phyloP scores from a whole-genome alignment of 2,329 filamentous ascomycete species.

The Celoporthe dispersa region DNA sequence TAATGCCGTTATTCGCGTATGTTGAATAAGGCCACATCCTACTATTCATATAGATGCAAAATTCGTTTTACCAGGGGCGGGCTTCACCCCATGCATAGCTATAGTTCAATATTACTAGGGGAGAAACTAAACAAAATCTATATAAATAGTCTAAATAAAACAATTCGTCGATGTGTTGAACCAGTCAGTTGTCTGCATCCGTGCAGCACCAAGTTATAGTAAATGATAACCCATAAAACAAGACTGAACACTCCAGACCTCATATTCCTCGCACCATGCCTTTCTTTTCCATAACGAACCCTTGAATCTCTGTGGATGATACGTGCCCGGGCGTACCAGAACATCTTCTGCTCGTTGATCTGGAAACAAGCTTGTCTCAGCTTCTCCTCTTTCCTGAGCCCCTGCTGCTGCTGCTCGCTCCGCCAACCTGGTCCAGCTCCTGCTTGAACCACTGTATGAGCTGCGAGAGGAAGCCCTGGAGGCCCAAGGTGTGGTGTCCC shows the following conservation, averaged over 20 bases:
- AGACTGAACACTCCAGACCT: no score
- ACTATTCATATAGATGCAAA: no score
- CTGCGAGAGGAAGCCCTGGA: conserved; percentile 29
- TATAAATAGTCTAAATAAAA: background rate
- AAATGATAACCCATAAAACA: no score
- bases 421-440: conserved; percentile 6
- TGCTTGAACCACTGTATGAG: conserved; percentile 14
- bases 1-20: no score
- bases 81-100: no score
- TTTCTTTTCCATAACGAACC: no score
- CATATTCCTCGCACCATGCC: no score
- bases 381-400: background rate
- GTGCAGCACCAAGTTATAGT: background rate
- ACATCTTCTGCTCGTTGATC: background rate
- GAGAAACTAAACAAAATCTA: background rate
- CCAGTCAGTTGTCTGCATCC: background rate
- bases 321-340: no score
- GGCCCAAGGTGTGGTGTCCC: conserved; percentile 22
- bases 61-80: no score
- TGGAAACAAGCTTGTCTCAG: background rate
- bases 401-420: conserved; percentile 3
- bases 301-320: no score
- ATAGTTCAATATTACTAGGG: no score
- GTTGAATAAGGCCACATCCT: no score
- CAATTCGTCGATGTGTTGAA: background rate